Conservation (phyloP, 495 filamentous ascomycete species). For the Emericellopsis terricola region DNA sequence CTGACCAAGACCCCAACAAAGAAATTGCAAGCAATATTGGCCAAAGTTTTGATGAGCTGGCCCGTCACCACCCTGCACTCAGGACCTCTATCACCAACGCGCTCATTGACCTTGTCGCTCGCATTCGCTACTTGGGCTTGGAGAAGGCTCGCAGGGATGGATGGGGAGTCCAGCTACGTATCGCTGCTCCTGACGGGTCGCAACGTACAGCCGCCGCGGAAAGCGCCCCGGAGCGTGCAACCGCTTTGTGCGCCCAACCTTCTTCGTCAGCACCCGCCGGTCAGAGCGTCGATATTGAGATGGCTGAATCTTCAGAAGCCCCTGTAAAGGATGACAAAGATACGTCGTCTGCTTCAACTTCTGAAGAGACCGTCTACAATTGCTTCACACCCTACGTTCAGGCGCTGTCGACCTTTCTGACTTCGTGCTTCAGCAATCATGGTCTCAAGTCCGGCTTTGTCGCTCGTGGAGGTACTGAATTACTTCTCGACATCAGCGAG, state of each 20-base stretch:
- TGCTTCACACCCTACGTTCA: constrained; percentile 45
- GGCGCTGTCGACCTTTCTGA: constrained; percentile 56
- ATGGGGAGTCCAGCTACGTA: constrained; percentile 66
- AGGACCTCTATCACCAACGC: constrained; percentile 62
- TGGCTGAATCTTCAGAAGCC: background rate
- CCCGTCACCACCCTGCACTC: constrained; percentile 77
- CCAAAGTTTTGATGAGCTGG: constrained; percentile 78
- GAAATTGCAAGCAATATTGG: constrained; percentile 45
- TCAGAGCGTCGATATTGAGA: background rate
- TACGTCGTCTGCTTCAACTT: constrained; percentile 31
- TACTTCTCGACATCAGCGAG: constrained; percentile 66
- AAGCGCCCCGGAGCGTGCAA: background rate
- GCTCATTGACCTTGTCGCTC: constrained; percentile 65
- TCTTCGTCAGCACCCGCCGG: background rate
- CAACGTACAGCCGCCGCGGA: constrained; percentile 30
- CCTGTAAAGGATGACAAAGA: constrained; percentile 25
- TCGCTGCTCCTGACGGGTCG: constrained; percentile 30
- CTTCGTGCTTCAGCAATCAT: constrained; percentile 59
- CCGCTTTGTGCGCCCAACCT: no score
- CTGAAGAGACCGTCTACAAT: constrained; percentile 1
- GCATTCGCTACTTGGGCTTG: constrained; percentile 52
- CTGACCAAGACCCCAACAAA: constrained; percentile 26
- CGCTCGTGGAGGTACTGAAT: constrained; percentile 60
- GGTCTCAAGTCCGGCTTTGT: constrained; percentile 59
- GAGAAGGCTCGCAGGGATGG: constrained; percentile 45